These are phyloP conservation scores for Neurospora sp. DNA, from an alignment of 495 filamentous ascomycete species.

Conservation along the genomic window DNA sequence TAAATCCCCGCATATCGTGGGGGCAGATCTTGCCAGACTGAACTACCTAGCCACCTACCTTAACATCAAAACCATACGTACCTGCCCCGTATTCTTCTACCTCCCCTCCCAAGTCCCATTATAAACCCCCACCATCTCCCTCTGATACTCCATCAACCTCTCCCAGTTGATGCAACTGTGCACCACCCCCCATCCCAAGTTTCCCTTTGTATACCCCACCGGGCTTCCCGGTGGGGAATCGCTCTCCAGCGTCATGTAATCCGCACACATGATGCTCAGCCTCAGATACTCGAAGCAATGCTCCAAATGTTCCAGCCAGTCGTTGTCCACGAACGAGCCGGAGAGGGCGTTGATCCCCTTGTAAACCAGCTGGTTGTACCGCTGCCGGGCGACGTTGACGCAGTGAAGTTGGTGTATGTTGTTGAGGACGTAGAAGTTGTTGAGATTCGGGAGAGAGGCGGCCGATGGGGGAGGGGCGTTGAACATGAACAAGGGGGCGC, in stretches of 20 bases:
- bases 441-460: neutral
- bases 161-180: slow-evolving; percentile 1
- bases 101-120: neutral
- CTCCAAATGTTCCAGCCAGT: slow-evolving; percentile 1
- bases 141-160: neutral
- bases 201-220: neutral
- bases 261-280: neutral
- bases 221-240: neutral
- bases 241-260: slow-evolving; percentile 3
- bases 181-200: neutral
- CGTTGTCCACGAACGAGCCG: neutral
- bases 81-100: no score
- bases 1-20: no score
- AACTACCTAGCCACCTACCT: no score
- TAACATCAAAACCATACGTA: no score
- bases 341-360: neutral
- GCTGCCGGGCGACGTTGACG: slow-evolving; percentile 1
- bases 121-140: neutral
- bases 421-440: slow-evolving; percentile 2
- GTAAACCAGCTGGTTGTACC: slow-evolving; percentile 2
- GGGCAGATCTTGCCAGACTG: no score
- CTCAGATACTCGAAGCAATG: slow-evolving; percentile 3
- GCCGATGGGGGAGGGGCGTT: neutral
- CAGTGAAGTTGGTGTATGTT: slow-evolving; percentile 1
- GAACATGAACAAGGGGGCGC: slow-evolving; percentile 2